phyloP scores from a whole-genome alignment of 768 basidiomycete genomes.

The Auricularia heimuer region DNA sequence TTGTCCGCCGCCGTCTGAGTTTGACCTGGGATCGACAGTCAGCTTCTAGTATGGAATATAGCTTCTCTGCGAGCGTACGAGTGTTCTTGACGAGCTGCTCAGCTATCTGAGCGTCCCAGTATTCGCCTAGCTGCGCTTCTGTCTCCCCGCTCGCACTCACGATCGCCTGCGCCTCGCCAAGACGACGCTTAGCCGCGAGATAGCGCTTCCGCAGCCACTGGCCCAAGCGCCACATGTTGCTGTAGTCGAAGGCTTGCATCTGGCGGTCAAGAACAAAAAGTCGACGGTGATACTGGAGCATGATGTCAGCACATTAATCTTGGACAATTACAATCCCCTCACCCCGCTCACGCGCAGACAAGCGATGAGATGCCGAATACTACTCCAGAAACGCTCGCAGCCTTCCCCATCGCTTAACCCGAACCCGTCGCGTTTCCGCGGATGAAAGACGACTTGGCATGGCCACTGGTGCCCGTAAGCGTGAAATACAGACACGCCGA shows the following conservation, averaged over 20 bases:
- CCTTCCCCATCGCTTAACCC: conserved; percentile 6
- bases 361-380: conserved; percentile 1
- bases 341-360: conserved; percentile 5
- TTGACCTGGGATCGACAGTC: background rate
- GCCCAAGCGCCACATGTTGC: background rate
- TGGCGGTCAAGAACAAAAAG: background rate
- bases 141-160: background rate
- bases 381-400: conserved; percentile 9
- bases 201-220: background rate
- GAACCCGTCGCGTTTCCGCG: conserved; percentile 2
- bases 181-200: background rate
- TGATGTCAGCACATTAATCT: background rate
- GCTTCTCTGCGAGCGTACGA: background rate
- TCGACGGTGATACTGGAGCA: background rate
- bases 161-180: background rate
- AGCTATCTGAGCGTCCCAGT: background rate
- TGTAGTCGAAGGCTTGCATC: background rate
- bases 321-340: background rate
- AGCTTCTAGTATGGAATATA: background rate
- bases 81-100: background rate
- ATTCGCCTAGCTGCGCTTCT: background rate
- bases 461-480: conserved; percentile 7
- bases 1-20: background rate
- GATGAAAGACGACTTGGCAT: conserved; percentile 4
- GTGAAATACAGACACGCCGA: conserved; percentile 29